Percentiles rank a stretch among this genome's conserved stretches.
These are phyloP conservation scores for Paraconiothyrium sp. DNA, from an alignment of 2,329 filamentous ascomycete genomes.

Conservation along the genomic window DNA sequence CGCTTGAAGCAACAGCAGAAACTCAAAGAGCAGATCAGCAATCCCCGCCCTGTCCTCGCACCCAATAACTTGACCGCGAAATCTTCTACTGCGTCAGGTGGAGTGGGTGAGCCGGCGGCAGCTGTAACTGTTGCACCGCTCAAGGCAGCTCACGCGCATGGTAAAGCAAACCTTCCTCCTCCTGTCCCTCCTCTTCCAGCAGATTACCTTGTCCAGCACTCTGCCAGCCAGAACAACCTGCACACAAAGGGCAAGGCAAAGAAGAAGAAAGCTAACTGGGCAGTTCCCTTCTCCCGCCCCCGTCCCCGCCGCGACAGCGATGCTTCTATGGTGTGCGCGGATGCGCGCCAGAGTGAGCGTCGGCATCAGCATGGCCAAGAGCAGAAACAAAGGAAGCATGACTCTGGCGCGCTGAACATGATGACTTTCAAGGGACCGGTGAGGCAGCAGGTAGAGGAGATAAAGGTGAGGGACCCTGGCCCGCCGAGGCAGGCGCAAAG, in stretches of 20 bases:
- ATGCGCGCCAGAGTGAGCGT: not conserved
- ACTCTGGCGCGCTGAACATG: not conserved
- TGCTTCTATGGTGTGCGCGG: constrained; percentile 1
- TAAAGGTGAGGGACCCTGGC: not conserved
- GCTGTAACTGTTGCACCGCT: constrained; percentile 17
- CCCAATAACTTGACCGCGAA: constrained; percentile 21
- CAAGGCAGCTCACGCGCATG: not conserved
- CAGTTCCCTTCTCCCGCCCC: not conserved
- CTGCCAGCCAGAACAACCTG: not conserved
- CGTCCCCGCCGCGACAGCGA: not conserved
- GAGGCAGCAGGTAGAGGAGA: not conserved
- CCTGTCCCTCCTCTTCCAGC: constrained; percentile 1
- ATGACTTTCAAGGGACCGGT: not conserved
- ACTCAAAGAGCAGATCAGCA: constrained; percentile 38
- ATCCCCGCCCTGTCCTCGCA: constrained; percentile 26
- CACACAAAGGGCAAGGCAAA: not conserved
- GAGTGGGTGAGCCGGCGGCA: constrained; percentile 27
- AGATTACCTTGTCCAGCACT: not conserved
- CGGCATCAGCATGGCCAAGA: not conserved
- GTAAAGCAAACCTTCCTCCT: constrained; percentile 1
- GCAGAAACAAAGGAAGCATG: not conserved
- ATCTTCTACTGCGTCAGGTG: constrained; percentile 23
- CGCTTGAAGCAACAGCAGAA: constrained; percentile 9
- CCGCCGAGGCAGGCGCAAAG: not conserved
- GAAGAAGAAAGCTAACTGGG: constrained; percentile 8